Evolutionary conservation across 2,329 filamentous ascomycete genomes (phyloP), one percentile per base, ranked within the genome.

Genomic region (Epichloe elymi): DNA sequence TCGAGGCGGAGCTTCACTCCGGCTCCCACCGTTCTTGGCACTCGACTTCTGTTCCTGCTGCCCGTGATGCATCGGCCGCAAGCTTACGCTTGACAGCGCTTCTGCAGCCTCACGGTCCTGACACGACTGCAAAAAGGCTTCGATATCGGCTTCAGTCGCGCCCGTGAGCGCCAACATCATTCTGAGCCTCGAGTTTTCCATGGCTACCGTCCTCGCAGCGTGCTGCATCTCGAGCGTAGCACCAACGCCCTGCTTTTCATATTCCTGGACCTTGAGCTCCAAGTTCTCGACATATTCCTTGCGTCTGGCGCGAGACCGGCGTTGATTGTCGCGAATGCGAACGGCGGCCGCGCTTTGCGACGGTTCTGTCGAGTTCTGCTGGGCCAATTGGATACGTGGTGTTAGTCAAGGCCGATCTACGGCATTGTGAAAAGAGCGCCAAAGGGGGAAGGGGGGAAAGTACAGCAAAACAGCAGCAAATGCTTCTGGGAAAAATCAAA

Each of bases 161-260:
- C 71, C 71, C 46, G 64, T 62, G 36, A 65, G 62, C 6, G 61
- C 60, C 19, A 76, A 64, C 52, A 77, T 62, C 39, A 63, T 62
- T 14, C 71, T 65, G 26, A 79, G 61, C 33, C 67, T 60, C 46
- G 63, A 63, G 54, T 79, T 80, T 56, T 76, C 73, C 33, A 67
- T 58, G 15, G 69, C 71, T 17, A 79, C 74, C 50, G 63, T 66
- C 20, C 73, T 69, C 5, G 76, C 76, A 1, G 73, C 73, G 30
- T 66, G 67, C 60, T 80, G 77, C 71, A 80, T 75, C 58, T 75
- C 72, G 11, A 72, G 57, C 3, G 73, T 74, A 4, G 76, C 76
- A 50, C 70, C 66, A 15, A 73, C 67, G 20, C 72, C 75, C 5
- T 62, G 66, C n/a, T 61, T 63, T 63, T 78, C 73, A 58, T 72